These are phyloP conservation scores for Pythium utonaiense DNA, from an alignment of 352 stramenopile species.

Conservation along the genomic window DNA sequence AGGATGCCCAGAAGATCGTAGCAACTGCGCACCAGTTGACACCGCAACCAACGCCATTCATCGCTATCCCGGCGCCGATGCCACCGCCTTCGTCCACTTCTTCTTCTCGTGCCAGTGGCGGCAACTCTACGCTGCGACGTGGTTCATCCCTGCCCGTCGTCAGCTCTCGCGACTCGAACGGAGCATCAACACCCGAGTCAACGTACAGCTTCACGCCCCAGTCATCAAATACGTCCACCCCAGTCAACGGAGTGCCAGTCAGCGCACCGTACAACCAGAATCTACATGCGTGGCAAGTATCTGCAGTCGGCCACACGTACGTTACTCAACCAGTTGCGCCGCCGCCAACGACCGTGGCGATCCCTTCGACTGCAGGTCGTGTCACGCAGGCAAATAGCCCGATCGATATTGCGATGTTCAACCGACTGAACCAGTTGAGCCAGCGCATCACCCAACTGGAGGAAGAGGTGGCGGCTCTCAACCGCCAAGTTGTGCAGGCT, in stretches of 20 bases:
- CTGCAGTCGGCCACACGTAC: background rate
- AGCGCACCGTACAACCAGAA: background rate
- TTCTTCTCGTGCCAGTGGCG: background rate
- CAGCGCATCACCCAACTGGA: conserved; percentile 40
- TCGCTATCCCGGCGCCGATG: background rate
- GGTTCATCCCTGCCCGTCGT: background rate
- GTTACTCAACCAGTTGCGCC: background rate
- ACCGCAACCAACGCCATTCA: background rate
- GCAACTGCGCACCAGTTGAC: background rate
- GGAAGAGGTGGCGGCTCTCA: conserved; percentile 34
- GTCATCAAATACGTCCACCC: background rate
- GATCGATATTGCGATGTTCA: conserved; percentile 51
- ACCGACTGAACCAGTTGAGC: conserved; percentile 49
- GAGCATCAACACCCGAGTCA: background rate
- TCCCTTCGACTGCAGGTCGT: background rate
- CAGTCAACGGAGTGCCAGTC: background rate
- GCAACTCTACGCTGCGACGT: background rate
- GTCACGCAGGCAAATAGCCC: conserved; percentile 30
- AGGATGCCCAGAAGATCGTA: background rate
- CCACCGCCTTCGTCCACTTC: background rate
- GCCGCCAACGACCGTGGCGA: background rate
- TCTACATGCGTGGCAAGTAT: background rate
- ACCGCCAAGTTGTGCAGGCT: conserved; percentile 38
- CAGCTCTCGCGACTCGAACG: background rate
- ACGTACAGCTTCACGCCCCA: background rate